Percentiles rank a stretch among this genome's conserved stretches.
These are phyloP conservation scores for Aureobasidium vineae DNA, from an alignment of 2,329 filamentous ascomycete species.

Conservation along the genomic window DNA sequence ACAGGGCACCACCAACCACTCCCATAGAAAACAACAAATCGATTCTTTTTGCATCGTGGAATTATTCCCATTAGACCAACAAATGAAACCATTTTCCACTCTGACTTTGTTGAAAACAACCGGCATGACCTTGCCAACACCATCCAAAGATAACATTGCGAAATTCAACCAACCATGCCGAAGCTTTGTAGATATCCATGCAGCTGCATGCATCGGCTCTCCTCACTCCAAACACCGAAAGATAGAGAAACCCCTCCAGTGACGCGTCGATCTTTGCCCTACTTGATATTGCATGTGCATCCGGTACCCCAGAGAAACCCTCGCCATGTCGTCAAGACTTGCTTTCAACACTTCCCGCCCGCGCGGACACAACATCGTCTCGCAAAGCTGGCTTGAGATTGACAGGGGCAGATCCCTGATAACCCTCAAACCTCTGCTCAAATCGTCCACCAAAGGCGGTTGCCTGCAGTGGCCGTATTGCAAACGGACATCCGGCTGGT, in stretches of 20 bases:
- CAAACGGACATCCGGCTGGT: neutral
- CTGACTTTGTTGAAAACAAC: neutral
- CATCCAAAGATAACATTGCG: neutral
- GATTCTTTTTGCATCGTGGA: too few species aligned
- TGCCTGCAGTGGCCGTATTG: neutral
- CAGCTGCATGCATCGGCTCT: slow-evolving; percentile 19
- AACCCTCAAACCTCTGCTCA: too few species aligned
- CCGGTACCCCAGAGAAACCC: slow-evolving; percentile 4
- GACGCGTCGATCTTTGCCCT: slow-evolving; percentile 18
- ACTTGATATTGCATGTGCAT: neutral
- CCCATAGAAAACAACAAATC: neutral
- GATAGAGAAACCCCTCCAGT: neutral
- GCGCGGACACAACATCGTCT: neutral
- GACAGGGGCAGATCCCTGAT: slow-evolving; percentile 14
- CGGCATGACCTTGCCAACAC: too few species aligned
- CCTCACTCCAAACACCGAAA: slow-evolving; percentile 9
- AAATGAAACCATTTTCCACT: neutral
- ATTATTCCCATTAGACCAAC: neutral
- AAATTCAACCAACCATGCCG: neutral
- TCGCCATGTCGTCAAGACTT: slow-evolving; percentile 23
- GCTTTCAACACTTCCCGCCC: neutral
- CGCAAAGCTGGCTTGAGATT: neutral
- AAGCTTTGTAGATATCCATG: neutral
- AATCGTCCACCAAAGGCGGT: neutral
- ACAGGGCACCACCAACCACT: neutral